These are phyloP conservation scores for Metarhizium sp. DNA, from an alignment of 2,329 filamentous ascomycete genomes.

Conservation along the genomic window DNA sequence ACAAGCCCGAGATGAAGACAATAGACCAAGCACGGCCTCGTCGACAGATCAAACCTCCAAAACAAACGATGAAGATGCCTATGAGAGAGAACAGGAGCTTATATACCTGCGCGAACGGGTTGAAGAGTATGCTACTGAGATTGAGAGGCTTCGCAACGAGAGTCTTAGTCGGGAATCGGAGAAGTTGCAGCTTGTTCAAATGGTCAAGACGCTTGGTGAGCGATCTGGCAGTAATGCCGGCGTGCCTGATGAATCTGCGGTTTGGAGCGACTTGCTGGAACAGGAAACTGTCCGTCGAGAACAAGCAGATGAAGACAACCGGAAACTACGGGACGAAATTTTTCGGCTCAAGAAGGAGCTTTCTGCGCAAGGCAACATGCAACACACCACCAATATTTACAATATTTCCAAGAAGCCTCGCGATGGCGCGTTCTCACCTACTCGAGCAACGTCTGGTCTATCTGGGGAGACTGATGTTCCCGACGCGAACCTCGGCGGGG, in stretches of 20 bases:
- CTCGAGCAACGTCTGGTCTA: slow-evolving; percentile 38
- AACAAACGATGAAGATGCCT: slow-evolving; percentile 48
- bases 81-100: slow-evolving; percentile 77
- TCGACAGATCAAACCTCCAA: slow-evolving; percentile 49
- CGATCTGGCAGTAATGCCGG: slow-evolving; percentile 40
- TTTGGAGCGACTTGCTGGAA: slow-evolving; percentile 91
- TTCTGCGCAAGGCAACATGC: slow-evolving; percentile 26
- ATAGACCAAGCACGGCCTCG: slow-evolving; percentile 52
- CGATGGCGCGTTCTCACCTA: slow-evolving; percentile 33
- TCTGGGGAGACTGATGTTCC: slow-evolving; percentile 42
- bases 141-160: slow-evolving; percentile 74
- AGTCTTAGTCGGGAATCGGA: slow-evolving; percentile 72
- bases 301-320: slow-evolving; percentile 83
- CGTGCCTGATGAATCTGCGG: slow-evolving; percentile 60
- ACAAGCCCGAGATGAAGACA: slow-evolving; percentile 58
- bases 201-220: slow-evolving; percentile 50
- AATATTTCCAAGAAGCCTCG: slow-evolving; percentile 50
- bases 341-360: slow-evolving; percentile 60
- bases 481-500: slow-evolving; percentile 43
- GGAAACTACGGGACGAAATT: slow-evolving; percentile 73
- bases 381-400: slow-evolving; percentile 57
- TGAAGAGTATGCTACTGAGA: slow-evolving; percentile 73
- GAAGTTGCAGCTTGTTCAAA: slow-evolving; percentile 76
- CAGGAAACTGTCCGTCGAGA: slow-evolving; percentile 84
- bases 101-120: slow-evolving; percentile 75